phyloP scores from a whole-genome alignment of 2,329 filamentous ascomycete species.

The Pleomassaria siparia region DNA sequence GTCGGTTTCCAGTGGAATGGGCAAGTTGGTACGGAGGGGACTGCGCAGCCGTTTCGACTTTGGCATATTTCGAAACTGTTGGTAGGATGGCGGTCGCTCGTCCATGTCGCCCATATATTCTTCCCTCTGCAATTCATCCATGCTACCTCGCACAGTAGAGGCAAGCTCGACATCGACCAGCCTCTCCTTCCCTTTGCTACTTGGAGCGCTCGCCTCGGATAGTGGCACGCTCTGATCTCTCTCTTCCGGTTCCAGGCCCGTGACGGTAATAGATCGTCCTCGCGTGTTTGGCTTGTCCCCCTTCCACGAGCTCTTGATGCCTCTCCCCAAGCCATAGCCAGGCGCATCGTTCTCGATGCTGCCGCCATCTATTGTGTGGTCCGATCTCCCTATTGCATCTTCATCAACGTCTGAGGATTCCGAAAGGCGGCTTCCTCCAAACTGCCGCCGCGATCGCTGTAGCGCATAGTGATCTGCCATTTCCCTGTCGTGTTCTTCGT shows the following conservation, averaged over 20 bases:
- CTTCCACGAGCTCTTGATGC: constrained; percentile 61
- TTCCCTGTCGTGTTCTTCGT: constrained; percentile 85
- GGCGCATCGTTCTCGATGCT: constrained; percentile 43
- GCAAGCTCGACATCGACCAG: constrained; percentile 89
- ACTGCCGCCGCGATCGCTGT: constrained; percentile 84
- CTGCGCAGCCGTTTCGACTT: constrained; percentile 43
- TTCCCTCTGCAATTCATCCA: constrained; percentile 42
- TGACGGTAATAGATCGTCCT: constrained; percentile 40
- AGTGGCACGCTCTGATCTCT: constrained; percentile 45
- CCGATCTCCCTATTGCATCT: constrained; percentile 54
- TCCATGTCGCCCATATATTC: constrained; percentile 45
- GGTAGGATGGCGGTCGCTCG: constrained; percentile 58
- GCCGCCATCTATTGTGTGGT: constrained; percentile 53
- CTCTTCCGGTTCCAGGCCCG: constrained; percentile 38
- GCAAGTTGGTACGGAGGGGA: constrained; percentile 42
- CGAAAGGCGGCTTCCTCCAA: constrained; percentile 78
- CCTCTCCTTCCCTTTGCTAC: constrained; percentile 61
- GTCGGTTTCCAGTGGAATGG: constrained; percentile 54
- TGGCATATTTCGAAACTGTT: constrained; percentile 55
- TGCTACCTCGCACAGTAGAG: constrained; percentile 55
- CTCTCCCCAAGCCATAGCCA: constrained; percentile 48
- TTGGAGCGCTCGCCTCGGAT: constrained; percentile 46
- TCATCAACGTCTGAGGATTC: constrained; percentile 84
- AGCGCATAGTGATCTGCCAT: constrained; percentile 93
- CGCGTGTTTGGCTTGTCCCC: constrained; percentile 48